Evolutionary conservation across 495 filamentous ascomycete genomes (phyloP), one percentile per base, ranked within the genome.

Genomic region (Neurospora tetrasperma): DNA sequence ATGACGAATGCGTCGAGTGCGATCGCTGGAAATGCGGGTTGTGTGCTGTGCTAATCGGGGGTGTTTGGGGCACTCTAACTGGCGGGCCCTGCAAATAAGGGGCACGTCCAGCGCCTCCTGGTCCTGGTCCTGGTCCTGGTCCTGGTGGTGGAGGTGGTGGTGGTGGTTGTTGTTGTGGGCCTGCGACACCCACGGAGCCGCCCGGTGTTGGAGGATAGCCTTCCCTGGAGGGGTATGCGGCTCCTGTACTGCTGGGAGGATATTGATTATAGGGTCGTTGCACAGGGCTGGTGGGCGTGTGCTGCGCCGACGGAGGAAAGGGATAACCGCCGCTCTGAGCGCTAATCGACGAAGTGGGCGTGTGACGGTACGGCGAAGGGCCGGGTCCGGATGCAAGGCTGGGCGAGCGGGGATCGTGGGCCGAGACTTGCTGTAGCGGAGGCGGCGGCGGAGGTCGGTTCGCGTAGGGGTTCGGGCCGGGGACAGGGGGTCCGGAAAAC

Each of bases 351-450:
- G 83, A 82, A 3, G 81, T 82, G 6, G 85, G 84, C 40, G 83
- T 84, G 46, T 83, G 85, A 70, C 85, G 84, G 74, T 88, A 89
- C 4, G 87, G 86, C 1, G 87, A 89, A 44, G 86, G 85, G 1
- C 77, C 83, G 14, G 85, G 83, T 69, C 83, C 83, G 39, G 81
- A 77, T 43, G 74, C 78, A 71, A 83, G 77, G 71, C 81, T 83
- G 71, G 87, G 86, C 23, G 87, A 88, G 69, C 87, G 84, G 75
- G 85, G 75, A 72, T 88, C 86, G 78, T 84, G 78, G 70, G 76
- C 73, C 23, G 83, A 70, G 69, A 81, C 74, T 72, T 84, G 85
- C 79, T 88, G 86, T 42, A 87, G 82, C 14, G 86, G 85, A 59
- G 85, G 86, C 44, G 85, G 82, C 70, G 84, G 82, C 69, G 84